Evolutionary conservation across 176 grass and related monocot species (phyloP).

Genomic region (Dendrocalamus sinicus): DNA sequence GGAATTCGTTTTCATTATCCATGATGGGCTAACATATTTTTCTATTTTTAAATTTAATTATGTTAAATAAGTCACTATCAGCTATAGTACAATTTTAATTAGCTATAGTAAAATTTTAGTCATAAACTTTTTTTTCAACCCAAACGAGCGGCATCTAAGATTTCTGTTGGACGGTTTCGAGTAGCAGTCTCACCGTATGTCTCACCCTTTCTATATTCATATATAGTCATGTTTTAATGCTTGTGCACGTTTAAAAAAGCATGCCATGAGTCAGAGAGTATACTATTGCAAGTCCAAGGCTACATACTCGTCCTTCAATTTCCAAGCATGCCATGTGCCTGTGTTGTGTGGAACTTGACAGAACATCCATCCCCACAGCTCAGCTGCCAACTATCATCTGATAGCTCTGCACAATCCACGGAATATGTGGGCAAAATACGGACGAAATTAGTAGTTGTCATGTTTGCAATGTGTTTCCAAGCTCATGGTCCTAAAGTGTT

Average conservation of each 20-base stretch:
- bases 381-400: neutral
- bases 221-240: neutral
- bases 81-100: too few species aligned
- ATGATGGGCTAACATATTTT: rapidly evolving
- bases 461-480: neutral
- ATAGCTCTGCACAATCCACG: neutral
- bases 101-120: too few species aligned
- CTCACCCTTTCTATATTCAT: neutral
- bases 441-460: neutral
- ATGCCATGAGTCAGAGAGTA: neutral
- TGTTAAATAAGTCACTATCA: too few species aligned
- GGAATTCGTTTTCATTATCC: too few species aligned
- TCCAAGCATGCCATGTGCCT: neutral
- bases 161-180: neutral
- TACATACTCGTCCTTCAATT: neutral
- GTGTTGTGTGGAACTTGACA: neutral
- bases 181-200: neutral
- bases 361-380: neutral
- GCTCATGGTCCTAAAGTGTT: neutral
- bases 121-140: too few species aligned
- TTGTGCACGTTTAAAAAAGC: too few species aligned
- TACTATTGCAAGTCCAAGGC: neutral
- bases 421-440: neutral
- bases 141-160: too few species aligned
- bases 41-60: too few species aligned